Percentiles rank a stretch among this genome's conserved stretches.
These are phyloP conservation scores for Talaromyces amestolkiae DNA, from an alignment of 2,329 filamentous ascomycete genomes.

Conservation along the genomic window DNA sequence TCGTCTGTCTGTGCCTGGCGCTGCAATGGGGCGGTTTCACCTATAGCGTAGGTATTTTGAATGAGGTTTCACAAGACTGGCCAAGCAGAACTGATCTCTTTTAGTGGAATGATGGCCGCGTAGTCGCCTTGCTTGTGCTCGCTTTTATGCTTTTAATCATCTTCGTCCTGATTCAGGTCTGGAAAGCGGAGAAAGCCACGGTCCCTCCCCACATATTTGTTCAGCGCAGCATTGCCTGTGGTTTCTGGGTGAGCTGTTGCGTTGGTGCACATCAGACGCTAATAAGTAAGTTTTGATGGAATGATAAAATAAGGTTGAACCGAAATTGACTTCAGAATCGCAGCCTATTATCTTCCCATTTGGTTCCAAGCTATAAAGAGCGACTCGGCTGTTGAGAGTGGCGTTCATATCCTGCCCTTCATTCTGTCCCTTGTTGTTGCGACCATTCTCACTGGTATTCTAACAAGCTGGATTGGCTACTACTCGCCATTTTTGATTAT, in stretches of 20 bases:
- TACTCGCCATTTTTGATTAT: constrained; percentile 28
- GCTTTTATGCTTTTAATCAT: constrained; percentile 49
- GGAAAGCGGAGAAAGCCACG: constrained; percentile 37
- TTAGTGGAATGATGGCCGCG: constrained; percentile 43
- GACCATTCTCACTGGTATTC: constrained; percentile 28
- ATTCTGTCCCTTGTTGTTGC: constrained; percentile 35
- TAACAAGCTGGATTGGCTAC: constrained; percentile 28
- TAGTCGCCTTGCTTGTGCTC: constrained; percentile 52
- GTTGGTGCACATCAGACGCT: not conserved
- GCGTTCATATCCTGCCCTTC: constrained; percentile 43
- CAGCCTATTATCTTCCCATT: constrained; percentile 32
- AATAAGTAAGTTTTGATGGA: not conserved
- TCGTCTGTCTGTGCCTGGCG: constrained; percentile 50
- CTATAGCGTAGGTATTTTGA: constrained; percentile 1
- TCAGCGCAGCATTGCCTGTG: constrained; percentile 40
- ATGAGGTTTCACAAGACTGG: not conserved
- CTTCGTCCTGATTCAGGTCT: constrained; percentile 36
- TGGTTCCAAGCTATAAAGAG: constrained; percentile 28
- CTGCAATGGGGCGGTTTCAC: constrained; percentile 43
- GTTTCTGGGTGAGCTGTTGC: not conserved
- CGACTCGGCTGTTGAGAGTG: constrained; percentile 34
- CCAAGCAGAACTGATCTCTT: constrained; percentile 20
- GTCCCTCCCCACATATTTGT: constrained; percentile 46
- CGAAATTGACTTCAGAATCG: not conserved
- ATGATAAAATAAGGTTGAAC: not conserved